A percentile compares a stretch with the other conserved stretches of the same genome.
phyloP scores from a whole-genome alignment of 345 rosid species.

The Anacardium occidentale region DNA sequence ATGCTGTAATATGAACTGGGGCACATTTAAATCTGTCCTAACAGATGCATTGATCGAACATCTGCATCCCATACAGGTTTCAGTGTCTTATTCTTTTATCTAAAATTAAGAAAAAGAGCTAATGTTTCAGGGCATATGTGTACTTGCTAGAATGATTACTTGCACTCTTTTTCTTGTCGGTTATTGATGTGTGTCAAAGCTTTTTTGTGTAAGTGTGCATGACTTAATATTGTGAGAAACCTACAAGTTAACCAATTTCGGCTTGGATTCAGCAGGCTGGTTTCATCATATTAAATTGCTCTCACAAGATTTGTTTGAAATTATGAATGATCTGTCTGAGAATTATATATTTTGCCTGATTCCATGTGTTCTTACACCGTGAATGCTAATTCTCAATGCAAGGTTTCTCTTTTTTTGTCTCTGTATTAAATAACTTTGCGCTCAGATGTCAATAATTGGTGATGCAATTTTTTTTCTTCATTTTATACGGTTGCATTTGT shows the following conservation, averaged over 20 bases:
- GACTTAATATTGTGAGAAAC: neutral
- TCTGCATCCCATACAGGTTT: slow-evolving; percentile 82
- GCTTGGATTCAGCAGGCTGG: neutral
- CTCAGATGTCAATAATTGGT: too few species aligned
- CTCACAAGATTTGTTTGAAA: too few species aligned
- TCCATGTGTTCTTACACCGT: neutral
- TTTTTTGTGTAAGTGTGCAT: neutral
- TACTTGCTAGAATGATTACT: slow-evolving; percentile 1
- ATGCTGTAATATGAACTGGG: slow-evolving; percentile 84
- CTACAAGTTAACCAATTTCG: neutral
- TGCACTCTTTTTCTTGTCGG: neutral
- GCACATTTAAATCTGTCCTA: slow-evolving; percentile 65
- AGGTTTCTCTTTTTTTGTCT: neutral
- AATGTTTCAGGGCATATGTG: slow-evolving; percentile 1
- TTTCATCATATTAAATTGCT: too few species aligned
- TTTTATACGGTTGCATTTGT: too few species aligned
- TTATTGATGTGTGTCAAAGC: slow-evolving; percentile 5
- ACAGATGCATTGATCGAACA: slow-evolving; percentile 78
- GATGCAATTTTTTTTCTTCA: too few species aligned
- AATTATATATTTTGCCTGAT: neutral
- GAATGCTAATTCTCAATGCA: slow-evolving; percentile 10
- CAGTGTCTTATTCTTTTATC: neutral
- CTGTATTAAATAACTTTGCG: too few species aligned
- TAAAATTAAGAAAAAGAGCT: neutral
- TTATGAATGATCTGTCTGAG: neutral